Base-by-base conservation (phyloP, 352 stramenopile genomes). In the Pythium dissotocum region DNA sequence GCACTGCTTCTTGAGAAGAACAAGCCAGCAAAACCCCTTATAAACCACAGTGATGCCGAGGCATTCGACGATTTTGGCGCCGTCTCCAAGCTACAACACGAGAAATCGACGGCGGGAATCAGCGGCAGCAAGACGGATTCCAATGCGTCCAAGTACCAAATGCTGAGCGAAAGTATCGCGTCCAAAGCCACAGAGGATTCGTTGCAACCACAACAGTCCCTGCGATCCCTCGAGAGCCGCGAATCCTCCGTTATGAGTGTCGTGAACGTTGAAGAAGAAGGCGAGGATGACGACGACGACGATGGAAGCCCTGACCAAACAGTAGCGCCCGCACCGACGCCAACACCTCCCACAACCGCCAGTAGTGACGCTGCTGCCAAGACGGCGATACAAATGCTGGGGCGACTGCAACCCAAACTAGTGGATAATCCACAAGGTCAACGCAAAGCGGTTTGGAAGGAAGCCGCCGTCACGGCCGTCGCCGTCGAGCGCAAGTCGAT, bases 221-320 rank as follows among this genome's bases (percentile, higher is more conserved):
- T 51, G 4, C 14, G 42, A 10, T 51, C 42, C 2, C n/a, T 51
- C 6, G 9, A 26, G 18, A 51, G 16, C 42, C 14, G 42, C n/a
- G 42, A n/a, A 14, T 24, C 16, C 26, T 70, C 24, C 35, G 42
- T 18, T 51, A 64, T 44, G 42, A 64, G 48, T 16, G 40, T 64
- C 6, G 63, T 63, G 21, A 51, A 38, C n/a, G 18, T 70, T 12
- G 63, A 64, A 26, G 63, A 70, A 54, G 63, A 70, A 13, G 56
- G 51, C 8, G 63, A 55, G 1, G 46, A 65, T 10, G 63, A 70
- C 2, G 63, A 60, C 13, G 33, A 62, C 54, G 32, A 48, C 6
- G 44, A 65, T 10, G 33, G 21, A 24, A 24, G 21, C 21, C 21
- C 21, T 24, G 21, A 24, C 21, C 21, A 24, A 30, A 33, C 42